Evolutionary conservation across 2,329 filamentous ascomycete genomes (phyloP).

Genomic region (Ceratocystis colombiana): DNA sequence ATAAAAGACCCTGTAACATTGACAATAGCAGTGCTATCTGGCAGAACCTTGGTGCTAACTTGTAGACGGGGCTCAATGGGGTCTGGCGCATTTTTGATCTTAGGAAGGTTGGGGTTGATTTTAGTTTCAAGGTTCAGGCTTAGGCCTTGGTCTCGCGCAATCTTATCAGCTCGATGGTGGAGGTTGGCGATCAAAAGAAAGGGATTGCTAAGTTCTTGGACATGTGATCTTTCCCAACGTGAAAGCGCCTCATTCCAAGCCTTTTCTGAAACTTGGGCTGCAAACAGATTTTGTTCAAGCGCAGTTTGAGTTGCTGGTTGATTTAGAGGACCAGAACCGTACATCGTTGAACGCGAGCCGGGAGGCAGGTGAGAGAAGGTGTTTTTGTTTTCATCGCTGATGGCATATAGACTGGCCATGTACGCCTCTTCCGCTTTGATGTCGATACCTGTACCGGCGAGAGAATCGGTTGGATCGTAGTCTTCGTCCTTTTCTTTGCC

Average conservation of each 20-base stretch:
- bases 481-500: constrained; percentile 53
- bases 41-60: constrained; percentile 21
- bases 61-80: constrained; percentile 21
- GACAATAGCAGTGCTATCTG: constrained; percentile 37
- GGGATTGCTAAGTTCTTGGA: constrained; percentile 61
- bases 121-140: constrained; percentile 47
- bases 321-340: constrained; percentile 55
- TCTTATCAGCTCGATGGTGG: constrained; percentile 49
- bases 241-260: constrained; percentile 58
- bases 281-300: constrained; percentile 46
- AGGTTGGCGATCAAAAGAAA: constrained; percentile 58
- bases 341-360: constrained; percentile 48
- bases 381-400: constrained; percentile 32
- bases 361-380: constrained; percentile 45
- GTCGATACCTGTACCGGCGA: constrained; percentile 78
- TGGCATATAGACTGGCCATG: constrained; percentile 49
- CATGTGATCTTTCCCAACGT: constrained; percentile 48
- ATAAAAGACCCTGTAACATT: constrained; percentile 57
- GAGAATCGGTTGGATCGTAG: constrained; percentile 71
- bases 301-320: constrained; percentile 44
- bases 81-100: constrained; percentile 19
- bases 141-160: constrained; percentile 49
- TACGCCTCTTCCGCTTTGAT: constrained; percentile 77
- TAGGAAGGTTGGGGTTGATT: constrained; percentile 39
- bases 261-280: constrained; percentile 54